A percentile compares a stretch with the other conserved stretches of the same genome.
Conservation (phyloP, 352 stramenopile species). For the Phytophthora megakarya region DNA sequence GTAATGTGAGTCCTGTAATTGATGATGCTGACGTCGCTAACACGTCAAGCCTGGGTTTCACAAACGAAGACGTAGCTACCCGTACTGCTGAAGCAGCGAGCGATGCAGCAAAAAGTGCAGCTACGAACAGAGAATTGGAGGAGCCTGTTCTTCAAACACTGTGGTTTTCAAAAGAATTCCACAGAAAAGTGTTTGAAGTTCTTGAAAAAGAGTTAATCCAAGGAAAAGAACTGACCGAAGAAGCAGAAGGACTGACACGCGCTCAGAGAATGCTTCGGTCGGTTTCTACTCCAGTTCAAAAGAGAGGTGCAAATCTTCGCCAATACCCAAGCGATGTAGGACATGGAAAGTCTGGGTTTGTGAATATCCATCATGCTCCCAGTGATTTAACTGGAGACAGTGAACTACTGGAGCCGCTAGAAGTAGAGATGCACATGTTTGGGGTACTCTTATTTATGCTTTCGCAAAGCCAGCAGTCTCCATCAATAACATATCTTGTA, state of each 20-base stretch:
- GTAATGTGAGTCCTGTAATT: slow-evolving; percentile 17
- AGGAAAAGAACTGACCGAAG: slow-evolving; percentile 70
- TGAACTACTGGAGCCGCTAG: slow-evolving; percentile 70
- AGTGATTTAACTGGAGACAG: slow-evolving; percentile 42
- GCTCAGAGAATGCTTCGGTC: slow-evolving; percentile 86
- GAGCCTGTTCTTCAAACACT: slow-evolving; percentile 79
- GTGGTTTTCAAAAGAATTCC: slow-evolving; percentile 89
- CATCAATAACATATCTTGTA: slow-evolving; percentile 61
- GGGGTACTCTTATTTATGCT: slow-evolving; percentile 78
- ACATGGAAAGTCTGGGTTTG: slow-evolving; percentile 47
- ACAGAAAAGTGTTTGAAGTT: slow-evolving; percentile 87
- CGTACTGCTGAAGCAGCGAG: slow-evolving; percentile 77
- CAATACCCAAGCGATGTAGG: slow-evolving; percentile 51
- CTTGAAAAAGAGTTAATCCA: slow-evolving; percentile 82
- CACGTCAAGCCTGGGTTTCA: slow-evolving; percentile 37
- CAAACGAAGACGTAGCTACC: slow-evolving; percentile 57
- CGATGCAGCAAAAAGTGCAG: slow-evolving; percentile 78
- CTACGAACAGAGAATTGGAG: slow-evolving; percentile 71
- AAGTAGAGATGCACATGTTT: slow-evolving; percentile 81
- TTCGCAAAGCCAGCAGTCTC: slow-evolving; percentile 70
- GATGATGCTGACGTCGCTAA: slow-evolving; percentile 17
- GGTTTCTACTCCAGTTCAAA: slow-evolving; percentile 75
- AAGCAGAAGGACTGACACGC: slow-evolving; percentile 74
- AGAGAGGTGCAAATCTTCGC: slow-evolving; percentile 52
- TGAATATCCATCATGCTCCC: slow-evolving; percentile 36